phyloP scores from a whole-genome alignment of 78 protist species.

The Protostelium mycophagum region DNA sequence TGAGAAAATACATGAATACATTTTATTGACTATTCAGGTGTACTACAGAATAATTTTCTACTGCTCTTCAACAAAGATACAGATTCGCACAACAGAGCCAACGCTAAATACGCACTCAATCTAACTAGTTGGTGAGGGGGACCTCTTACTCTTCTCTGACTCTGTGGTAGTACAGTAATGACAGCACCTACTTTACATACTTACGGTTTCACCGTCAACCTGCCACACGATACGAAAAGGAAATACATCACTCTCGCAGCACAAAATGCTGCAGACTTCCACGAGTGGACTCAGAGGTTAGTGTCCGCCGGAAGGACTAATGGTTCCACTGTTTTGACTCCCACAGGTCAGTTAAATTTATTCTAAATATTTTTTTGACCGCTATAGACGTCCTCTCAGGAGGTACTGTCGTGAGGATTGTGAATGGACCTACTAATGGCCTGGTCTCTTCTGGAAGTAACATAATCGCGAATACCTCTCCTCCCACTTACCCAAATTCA shows the following conservation, averaged over 20 bases:
- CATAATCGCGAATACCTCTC: too few species aligned
- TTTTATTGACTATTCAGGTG: background rate
- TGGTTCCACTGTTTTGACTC: background rate
- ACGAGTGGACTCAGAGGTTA: background rate
- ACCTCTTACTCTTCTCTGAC: background rate
- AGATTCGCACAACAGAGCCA: background rate
- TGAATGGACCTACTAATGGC: too few species aligned
- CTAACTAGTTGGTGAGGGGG: background rate
- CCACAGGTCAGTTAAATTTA: background rate
- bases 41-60: background rate
- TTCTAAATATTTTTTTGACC: too few species aligned
- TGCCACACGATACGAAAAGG: background rate
- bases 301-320: background rate
- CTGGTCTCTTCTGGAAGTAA: too few species aligned
- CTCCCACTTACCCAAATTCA: too few species aligned
- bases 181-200: background rate
- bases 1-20: background rate
- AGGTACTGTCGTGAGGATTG: too few species aligned
- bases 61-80: background rate
- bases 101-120: background rate
- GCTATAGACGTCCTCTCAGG: too few species aligned
- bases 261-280: background rate
- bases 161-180: background rate
- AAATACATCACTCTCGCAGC: background rate
- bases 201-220: background rate